Evolutionary conservation across 495 filamentous ascomycete genomes (phyloP).

Genomic region (Lasiosphaeria ovina): DNA sequence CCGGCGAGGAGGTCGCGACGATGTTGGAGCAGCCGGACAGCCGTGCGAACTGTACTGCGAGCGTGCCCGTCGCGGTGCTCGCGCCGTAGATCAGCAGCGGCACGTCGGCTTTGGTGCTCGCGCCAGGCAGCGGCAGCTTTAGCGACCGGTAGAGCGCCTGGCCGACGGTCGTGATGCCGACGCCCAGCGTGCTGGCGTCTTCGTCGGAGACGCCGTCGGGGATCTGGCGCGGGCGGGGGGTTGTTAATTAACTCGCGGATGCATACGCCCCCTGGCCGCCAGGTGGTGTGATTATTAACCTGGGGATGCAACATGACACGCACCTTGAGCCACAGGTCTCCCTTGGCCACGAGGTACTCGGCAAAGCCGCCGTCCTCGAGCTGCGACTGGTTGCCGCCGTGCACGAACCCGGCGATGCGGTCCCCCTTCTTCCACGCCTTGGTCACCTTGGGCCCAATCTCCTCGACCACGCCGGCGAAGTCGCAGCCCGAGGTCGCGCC

Average conservation of each 20-base stretch:
- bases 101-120: background rate
- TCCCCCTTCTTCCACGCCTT: slow-evolving; percentile 34
- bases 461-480: slow-evolving; percentile 42
- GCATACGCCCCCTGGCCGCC: no score
- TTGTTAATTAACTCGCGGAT: no score
- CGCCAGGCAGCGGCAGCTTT: slow-evolving; percentile 14
- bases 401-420: slow-evolving; percentile 42
- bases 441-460: slow-evolving; percentile 39
- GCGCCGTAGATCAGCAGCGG: slow-evolving; percentile 12
- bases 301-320: no score
- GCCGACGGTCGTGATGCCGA: slow-evolving; percentile 9
- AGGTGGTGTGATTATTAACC: no score
- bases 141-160: slow-evolving; percentile 9
- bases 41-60: slow-evolving; percentile 7
- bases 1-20: slow-evolving; percentile 13
- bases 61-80: slow-evolving; percentile 7
- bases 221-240: background rate
- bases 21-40: slow-evolving; percentile 1
- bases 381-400: slow-evolving; percentile 26
- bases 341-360: slow-evolving; percentile 12
- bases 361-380: slow-evolving; percentile 42
- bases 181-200: slow-evolving; percentile 3
- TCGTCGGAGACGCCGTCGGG: slow-evolving; percentile 2
- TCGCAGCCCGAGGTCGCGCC: slow-evolving; percentile 41
- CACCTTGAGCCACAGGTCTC: slow-evolving; percentile 7